A percentile compares a stretch with the other conserved stretches of the same genome.
Conservation (phyloP, 2,329 filamentous ascomycete genomes). For the Monilinia aucupariae region DNA sequence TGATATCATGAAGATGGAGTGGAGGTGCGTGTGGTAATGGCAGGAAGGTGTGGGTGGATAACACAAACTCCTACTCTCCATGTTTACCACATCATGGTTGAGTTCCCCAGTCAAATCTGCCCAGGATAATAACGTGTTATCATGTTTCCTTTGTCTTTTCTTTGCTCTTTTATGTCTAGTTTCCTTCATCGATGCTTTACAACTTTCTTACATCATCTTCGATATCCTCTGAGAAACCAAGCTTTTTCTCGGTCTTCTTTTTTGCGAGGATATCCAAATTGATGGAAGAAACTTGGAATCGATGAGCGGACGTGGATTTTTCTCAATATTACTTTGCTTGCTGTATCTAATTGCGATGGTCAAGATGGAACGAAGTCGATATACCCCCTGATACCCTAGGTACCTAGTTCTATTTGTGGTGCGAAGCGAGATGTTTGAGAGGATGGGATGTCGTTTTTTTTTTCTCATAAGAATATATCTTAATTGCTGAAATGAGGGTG, state of each 20-base stretch:
- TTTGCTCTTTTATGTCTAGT: constrained; percentile 5
- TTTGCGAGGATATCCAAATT: no score
- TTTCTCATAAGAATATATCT: not conserved
- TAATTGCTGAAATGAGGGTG: not conserved
- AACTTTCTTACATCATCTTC: not conserved
- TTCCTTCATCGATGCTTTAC: constrained; percentile 7
- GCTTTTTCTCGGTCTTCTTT: no score
- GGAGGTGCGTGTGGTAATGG: constrained; percentile 27
- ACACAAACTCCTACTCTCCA: not conserved
- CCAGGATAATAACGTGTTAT: constrained; percentile 13
- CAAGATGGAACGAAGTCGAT: not conserved
- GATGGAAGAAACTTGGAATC: no score
- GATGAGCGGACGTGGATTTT: no score
- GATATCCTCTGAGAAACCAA: no score
- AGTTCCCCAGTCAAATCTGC: not conserved
- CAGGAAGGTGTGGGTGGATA: constrained; percentile 18
- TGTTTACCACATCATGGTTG: constrained; percentile 1
- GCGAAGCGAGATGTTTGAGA: not conserved
- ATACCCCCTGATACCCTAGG: constrained; percentile 10
- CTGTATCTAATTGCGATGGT: no score
- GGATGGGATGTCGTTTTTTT: not conserved
- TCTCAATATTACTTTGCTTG: no score
- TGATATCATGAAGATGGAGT: constrained; percentile 22
- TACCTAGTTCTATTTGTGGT: not conserved
- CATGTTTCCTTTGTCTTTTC: constrained; percentile 13